phyloP scores from a whole-genome alignment of 805 yeast genomes.

The Yarrowia yakushimensis region DNA sequence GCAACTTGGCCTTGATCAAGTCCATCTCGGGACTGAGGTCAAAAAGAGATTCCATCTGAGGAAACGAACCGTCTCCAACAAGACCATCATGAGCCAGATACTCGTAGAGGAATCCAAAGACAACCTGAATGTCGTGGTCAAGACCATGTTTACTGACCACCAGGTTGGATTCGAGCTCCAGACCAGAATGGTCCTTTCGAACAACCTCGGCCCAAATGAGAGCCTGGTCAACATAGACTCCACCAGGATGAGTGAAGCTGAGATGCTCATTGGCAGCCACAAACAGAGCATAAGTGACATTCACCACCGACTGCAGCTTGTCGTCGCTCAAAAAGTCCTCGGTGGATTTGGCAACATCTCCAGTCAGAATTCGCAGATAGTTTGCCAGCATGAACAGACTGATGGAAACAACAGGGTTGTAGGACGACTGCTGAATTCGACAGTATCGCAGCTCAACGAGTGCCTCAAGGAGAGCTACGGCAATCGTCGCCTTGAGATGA shows the following conservation, averaged over 20 bases:
- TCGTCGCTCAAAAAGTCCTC: not conserved
- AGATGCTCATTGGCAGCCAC: not conserved
- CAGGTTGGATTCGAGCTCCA: not conserved
- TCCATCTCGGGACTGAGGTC: not conserved
- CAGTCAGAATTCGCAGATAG: not conserved
- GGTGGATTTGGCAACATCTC: not conserved
- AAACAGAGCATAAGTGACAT: not conserved
- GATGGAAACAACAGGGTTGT: slow-evolving; percentile 13
- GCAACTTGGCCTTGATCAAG: not conserved
- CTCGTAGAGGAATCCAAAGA: not conserved
- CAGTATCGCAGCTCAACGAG: not conserved
- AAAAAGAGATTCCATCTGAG: not conserved
- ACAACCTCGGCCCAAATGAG: not conserved
- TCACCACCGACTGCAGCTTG: not conserved
- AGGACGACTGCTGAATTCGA: not conserved
- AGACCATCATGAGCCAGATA: not conserved
- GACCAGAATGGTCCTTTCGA: not conserved
- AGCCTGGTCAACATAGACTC: not conserved
- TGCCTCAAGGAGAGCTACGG: not conserved
- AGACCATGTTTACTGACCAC: not conserved
- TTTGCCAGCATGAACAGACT: not conserved
- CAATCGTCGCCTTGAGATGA: not conserved
- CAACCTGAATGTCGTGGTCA: not conserved
- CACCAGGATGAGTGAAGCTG: not conserved
- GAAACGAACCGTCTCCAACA: not conserved